Conservation (phyloP, 345 rosid genomes). For the Eucalyptus lansdowneana region DNA sequence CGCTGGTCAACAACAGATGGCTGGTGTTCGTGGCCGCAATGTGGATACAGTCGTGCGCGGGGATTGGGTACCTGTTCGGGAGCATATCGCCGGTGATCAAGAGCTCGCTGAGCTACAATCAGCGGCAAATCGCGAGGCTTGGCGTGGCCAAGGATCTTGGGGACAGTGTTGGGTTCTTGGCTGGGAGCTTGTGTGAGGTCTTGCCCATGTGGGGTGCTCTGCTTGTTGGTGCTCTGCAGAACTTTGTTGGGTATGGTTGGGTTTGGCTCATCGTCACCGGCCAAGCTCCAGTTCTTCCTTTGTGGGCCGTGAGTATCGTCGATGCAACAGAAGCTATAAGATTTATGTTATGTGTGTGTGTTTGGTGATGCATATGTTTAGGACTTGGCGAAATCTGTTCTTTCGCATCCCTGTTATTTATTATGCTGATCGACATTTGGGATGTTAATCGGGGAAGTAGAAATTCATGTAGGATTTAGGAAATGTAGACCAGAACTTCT, state of each 20-base stretch:
- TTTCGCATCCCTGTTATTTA: neutral
- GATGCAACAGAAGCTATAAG: neutral
- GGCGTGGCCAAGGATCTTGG: conserved; percentile 99
- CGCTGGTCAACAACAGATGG: conserved; percentile 78
- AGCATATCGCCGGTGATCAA: conserved; percentile 96
- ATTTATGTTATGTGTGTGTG: neutral
- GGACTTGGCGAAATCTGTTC: neutral
- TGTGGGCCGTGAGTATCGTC: conserved; percentile 82
- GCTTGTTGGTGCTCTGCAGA: conserved; percentile 85
- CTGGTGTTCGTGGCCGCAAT: conserved; percentile 95
- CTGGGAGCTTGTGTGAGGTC: conserved; percentile 79
- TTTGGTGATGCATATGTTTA: neutral
- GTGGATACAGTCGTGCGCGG: conserved; percentile 98
- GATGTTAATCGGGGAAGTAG: neutral
- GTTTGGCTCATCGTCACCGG: conserved; percentile 89
- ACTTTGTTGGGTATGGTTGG: conserved; percentile 88
- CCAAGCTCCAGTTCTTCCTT: conserved; percentile 58
- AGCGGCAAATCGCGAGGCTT: conserved; percentile 65
- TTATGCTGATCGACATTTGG: neutral
- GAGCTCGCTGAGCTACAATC: conserved; percentile 78
- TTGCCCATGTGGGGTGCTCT: conserved; percentile 94
- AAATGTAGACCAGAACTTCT: neutral
- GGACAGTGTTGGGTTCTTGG: conserved; percentile 89
- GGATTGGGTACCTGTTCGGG: conserved; percentile 86
- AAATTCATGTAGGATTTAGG: neutral